phyloP scores from a whole-genome alignment of 2,329 filamentous ascomycete species.

The Diaporthe helianthi region DNA sequence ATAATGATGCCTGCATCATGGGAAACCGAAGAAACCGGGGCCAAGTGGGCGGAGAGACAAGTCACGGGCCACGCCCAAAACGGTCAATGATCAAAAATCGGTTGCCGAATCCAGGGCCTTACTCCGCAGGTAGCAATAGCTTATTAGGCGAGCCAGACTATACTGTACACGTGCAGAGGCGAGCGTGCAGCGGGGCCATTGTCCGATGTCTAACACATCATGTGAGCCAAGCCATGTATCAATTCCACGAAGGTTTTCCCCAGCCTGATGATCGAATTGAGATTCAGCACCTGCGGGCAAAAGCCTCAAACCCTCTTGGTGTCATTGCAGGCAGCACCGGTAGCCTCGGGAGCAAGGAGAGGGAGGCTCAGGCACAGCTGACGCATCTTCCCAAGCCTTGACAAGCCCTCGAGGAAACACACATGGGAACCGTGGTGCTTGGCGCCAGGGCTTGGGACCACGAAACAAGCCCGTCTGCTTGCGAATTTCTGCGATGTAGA shows the following conservation, averaged over 20 bases:
- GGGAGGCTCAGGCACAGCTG: constrained; percentile 10
- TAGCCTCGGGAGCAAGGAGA: constrained; percentile 11
- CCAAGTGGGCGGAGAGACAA: neutral
- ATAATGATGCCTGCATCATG: neutral
- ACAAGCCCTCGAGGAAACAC: constrained; percentile 7
- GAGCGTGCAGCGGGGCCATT: constrained; percentile 5
- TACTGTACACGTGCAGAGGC: no score
- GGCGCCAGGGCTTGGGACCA: constrained; percentile 2
- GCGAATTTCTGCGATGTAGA: no score
- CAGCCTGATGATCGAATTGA: constrained; percentile 15
- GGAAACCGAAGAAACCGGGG: neutral
- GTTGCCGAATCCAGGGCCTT: constrained; percentile 9
- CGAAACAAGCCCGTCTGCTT: constrained; percentile 11
- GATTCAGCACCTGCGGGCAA: constrained; percentile 12
- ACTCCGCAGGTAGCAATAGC: constrained; percentile 17
- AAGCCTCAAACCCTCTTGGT: constrained; percentile 20
- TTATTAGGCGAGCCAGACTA: constrained; percentile 22
- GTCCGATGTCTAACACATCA: constrained; percentile 20
- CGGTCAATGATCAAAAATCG: neutral
- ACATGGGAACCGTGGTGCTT: neutral
- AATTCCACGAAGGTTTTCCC: constrained; percentile 19
- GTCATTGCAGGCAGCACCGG: constrained; percentile 18
- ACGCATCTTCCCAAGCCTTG: neutral
- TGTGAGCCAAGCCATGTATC: constrained; percentile 22
- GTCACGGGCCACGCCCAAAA: constrained; percentile 13